Percentiles rank a stretch among this genome's conserved stretches.
These are phyloP conservation scores for Entomortierella parvispora DNA, from an alignment of 192 early-diverging fungal species.

Conservation along the genomic window DNA sequence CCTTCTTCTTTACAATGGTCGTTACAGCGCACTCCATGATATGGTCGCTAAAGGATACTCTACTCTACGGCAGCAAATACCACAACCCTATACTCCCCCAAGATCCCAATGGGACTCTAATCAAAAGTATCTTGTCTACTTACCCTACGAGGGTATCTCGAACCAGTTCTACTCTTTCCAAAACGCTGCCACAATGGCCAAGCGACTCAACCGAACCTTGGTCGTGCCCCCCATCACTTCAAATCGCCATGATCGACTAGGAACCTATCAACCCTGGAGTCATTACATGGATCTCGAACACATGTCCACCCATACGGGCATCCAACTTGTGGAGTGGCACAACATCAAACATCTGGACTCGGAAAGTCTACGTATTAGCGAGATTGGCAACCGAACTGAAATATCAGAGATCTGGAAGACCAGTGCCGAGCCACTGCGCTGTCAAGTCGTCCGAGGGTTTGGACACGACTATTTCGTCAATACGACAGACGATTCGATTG, in stretches of 20 bases:
- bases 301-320: slow-evolving; percentile 19
- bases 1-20: slow-evolving; percentile 6
- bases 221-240: slow-evolving; percentile 43
- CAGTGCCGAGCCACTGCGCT: slow-evolving; percentile 17
- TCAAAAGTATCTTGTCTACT: slow-evolving; percentile 13
- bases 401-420: slow-evolving; percentile 10
- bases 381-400: slow-evolving; percentile 9
- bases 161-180: slow-evolving; percentile 44
- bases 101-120: slow-evolving; percentile 25
- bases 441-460: slow-evolving; percentile 33
- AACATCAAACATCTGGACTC: slow-evolving; percentile 17
- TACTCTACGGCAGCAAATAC: neutral
- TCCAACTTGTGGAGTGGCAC: slow-evolving; percentile 31
- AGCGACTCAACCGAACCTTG: slow-evolving; percentile 37
- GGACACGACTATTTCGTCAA: slow-evolving; percentile 34
- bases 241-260: slow-evolving; percentile 37
- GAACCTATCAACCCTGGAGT: slow-evolving; percentile 39
- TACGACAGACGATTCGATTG: slow-evolving; percentile 34
- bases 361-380: slow-evolving; percentile 5
- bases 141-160: slow-evolving; percentile 38
- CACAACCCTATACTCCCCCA: neutral
- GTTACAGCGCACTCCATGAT: neutral
- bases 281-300: slow-evolving; percentile 41
- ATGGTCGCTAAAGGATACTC: neutral
- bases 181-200: slow-evolving; percentile 29